Conservation (phyloP, 352 stramenopile species). For the Phytopythium vexans region DNA sequence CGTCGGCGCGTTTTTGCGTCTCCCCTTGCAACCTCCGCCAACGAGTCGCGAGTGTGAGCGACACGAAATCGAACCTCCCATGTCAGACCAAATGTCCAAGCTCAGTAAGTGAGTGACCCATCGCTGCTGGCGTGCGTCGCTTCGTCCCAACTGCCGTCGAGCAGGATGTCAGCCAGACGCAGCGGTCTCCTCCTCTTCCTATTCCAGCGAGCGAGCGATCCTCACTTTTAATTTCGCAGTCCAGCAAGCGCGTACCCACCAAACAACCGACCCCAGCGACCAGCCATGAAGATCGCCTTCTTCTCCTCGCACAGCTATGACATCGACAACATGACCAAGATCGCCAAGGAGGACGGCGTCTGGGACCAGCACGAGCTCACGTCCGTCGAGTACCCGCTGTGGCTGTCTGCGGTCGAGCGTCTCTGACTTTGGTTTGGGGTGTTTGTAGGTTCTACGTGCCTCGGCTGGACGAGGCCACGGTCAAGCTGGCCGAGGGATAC, state of each 20-base stretch:
- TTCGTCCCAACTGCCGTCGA: no score
- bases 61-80: no score
- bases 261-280: constrained; percentile 2
- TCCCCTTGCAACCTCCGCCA: no score
- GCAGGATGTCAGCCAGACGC: no score
- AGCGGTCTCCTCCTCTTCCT: no score
- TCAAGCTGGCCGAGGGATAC: constrained; percentile 46
- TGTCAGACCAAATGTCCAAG: no score
- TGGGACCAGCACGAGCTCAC: constrained; percentile 44
- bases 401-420: constrained; percentile 1
- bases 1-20: no score
- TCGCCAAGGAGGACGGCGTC: constrained; percentile 39
- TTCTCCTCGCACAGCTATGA: constrained; percentile 78
- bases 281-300: constrained; percentile 72
- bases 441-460: constrained; percentile 45
- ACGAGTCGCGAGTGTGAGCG: no score
- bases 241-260: not conserved
- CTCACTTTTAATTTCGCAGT: constrained; percentile 27
- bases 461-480: constrained; percentile 46
- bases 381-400: constrained; percentile 17
- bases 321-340: constrained; percentile 49
- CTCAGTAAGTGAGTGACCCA: no score
- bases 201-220: no score
- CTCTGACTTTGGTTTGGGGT: no score
- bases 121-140: no score